Evolutionary conservation across 2,329 filamentous ascomycete genomes (phyloP).

Genomic region (Talaromyces atroroseus): DNA sequence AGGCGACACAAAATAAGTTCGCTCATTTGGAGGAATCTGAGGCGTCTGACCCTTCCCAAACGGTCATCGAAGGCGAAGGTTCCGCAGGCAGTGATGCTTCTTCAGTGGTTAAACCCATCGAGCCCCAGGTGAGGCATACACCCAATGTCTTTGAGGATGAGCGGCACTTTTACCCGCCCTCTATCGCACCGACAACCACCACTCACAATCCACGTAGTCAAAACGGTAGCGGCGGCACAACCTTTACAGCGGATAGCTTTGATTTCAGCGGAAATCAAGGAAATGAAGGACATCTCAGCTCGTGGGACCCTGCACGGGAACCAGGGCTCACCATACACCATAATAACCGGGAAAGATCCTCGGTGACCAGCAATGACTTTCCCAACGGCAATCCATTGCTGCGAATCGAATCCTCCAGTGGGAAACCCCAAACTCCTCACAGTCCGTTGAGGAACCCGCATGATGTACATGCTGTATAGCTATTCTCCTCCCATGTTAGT

Average conservation of each 20-base stretch:
- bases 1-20: constrained; percentile 63
- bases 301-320: constrained; percentile 47
- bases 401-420: constrained; percentile 65
- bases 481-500: constrained; percentile 21
- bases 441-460: constrained; percentile 30
- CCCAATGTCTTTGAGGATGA: constrained; percentile 76
- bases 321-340: constrained; percentile 56
- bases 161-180: constrained; percentile 89
- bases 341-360: constrained; percentile 69
- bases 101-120: constrained; percentile 44
- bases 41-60: constrained; percentile 44
- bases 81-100: constrained; percentile 32
- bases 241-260: constrained; percentile 60
- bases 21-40: constrained; percentile 37
- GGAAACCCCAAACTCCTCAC: constrained; percentile 24
- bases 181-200: constrained; percentile 68
- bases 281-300: constrained; percentile 44
- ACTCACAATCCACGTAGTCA: constrained; percentile 79
- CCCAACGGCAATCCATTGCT: constrained; percentile 82
- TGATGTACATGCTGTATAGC: constrained; percentile 30
- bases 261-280: constrained; percentile 44
- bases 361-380: constrained; percentile 86
- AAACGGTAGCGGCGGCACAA: constrained; percentile 89
- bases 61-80: constrained; percentile 5
- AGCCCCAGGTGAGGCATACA: constrained; percentile 54